Evolutionary conservation across 371 early-diverging fungal genomes (phyloP).

Genomic region (Mortierella sp.): DNA sequence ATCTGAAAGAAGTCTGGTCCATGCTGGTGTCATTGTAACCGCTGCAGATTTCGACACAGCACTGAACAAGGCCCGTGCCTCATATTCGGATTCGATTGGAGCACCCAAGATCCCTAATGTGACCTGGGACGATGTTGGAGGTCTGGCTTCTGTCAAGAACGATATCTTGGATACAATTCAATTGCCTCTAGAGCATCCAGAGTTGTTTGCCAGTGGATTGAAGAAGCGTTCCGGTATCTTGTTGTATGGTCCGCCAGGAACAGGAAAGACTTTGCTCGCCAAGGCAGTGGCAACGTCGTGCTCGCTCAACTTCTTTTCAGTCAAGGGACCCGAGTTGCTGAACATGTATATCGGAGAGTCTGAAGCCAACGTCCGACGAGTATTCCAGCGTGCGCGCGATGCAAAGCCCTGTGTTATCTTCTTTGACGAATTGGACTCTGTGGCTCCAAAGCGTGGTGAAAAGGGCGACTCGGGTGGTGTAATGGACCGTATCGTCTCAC

Average conservation of each 20-base stretch:
- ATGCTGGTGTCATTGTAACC: slow-evolving; percentile 80
- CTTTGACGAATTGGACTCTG: slow-evolving; percentile 99
- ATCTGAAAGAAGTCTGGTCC: slow-evolving; percentile 62
- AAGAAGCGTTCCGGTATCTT: slow-evolving; percentile 97
- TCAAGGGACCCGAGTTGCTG: slow-evolving; percentile 98
- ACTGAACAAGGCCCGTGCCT: slow-evolving; percentile 80
- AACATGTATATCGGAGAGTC: slow-evolving; percentile 98
- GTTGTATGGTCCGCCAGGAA: slow-evolving; percentile 99
- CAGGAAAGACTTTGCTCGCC: slow-evolving; percentile 99
- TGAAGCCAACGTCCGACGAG: slow-evolving; percentile 96
- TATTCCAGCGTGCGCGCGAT: slow-evolving; percentile 98
- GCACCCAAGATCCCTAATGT: slow-evolving; percentile 97
- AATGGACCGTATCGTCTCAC: slow-evolving; percentile 98
- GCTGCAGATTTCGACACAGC: slow-evolving; percentile 85
- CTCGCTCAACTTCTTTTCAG: slow-evolving; percentile 97
- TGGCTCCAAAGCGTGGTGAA: slow-evolving; percentile 97
- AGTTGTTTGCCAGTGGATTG: slow-evolving; percentile 96
- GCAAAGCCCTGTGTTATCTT: slow-evolving; percentile 99
- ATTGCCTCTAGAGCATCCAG: slow-evolving; percentile 96
- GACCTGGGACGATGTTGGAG: slow-evolving; percentile 99
- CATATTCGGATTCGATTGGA: slow-evolving; percentile 92
- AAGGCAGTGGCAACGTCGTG: slow-evolving; percentile 99
- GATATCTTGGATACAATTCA: slow-evolving; percentile 98
- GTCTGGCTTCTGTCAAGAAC: slow-evolving; percentile 96
- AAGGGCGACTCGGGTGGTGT: slow-evolving; percentile 98